These are phyloP conservation scores for Vitis riparia DNA, from an alignment of 164 flowering plant genomes.

Conservation along the genomic window DNA sequence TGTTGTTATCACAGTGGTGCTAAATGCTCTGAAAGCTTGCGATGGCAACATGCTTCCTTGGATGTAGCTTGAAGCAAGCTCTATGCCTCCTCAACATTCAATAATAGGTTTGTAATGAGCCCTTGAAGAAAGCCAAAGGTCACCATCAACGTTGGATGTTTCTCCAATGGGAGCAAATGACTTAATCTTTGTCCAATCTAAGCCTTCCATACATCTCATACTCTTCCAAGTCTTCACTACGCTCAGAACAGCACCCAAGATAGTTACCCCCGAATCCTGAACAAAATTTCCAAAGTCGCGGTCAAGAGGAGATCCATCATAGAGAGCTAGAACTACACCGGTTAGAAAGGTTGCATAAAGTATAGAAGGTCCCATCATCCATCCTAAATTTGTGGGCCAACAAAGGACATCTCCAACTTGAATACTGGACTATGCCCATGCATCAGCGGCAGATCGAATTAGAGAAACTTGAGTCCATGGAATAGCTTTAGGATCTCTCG, in stretches of 20 bases:
- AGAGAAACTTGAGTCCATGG: slow-evolving; percentile 93
- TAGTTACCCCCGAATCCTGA: slow-evolving; percentile 91
- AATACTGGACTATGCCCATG: slow-evolving; percentile 62
- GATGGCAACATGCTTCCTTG: slow-evolving; percentile 72
- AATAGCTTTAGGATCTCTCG: slow-evolving; percentile 92
- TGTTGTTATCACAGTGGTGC: slow-evolving; percentile 70
- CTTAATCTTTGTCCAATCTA: slow-evolving; percentile 90
- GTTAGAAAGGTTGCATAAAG: slow-evolving; percentile 65
- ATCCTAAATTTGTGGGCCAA: slow-evolving; percentile 96
- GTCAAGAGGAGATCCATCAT: slow-evolving; percentile 92
- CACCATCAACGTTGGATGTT: slow-evolving; percentile 88
- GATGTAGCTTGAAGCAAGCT: slow-evolving; percentile 76
- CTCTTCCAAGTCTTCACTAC: slow-evolving; percentile 89
- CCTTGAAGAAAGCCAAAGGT: slow-evolving; percentile 92
- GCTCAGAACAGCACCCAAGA: slow-evolving; percentile 91
- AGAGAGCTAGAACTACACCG: slow-evolving; percentile 84
- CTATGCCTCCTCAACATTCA: slow-evolving; percentile 95
- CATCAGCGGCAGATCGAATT: slow-evolving; percentile 66
- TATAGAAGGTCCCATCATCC: slow-evolving; percentile 84
- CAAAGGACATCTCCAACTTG: slow-evolving; percentile 68
- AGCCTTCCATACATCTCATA: slow-evolving; percentile 71
- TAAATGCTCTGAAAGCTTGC: slow-evolving; percentile 91
- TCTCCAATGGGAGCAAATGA: slow-evolving; percentile 81
- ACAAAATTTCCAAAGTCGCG: slow-evolving; percentile 90
- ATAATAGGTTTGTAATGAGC: slow-evolving; percentile 73